phyloP scores from a whole-genome alignment of 2,329 filamentous ascomycete species.

The Fusarium pseudocircinatum region DNA sequence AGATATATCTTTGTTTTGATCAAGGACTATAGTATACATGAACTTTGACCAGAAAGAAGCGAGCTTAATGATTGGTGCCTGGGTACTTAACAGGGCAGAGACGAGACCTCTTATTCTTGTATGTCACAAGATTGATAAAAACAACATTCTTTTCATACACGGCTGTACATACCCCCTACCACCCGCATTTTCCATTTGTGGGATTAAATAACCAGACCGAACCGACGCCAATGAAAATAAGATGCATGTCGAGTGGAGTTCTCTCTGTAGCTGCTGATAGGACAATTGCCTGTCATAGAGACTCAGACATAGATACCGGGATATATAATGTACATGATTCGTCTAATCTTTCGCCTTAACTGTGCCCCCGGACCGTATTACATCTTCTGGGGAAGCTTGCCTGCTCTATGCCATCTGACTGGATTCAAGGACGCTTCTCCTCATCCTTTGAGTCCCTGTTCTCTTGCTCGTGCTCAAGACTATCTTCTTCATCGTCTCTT shows the following conservation, averaged over 20 bases:
- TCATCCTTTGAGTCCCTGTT: slow-evolving; percentile 22
- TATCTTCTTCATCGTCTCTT: slow-evolving; percentile 50
- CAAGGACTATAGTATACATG: not conserved
- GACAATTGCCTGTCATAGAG: slow-evolving; percentile 31
- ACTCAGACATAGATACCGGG: slow-evolving; percentile 40
- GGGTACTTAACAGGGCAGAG: not conserved
- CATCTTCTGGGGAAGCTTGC: slow-evolving; percentile 13
- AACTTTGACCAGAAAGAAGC: not conserved
- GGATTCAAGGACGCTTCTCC: slow-evolving; percentile 34
- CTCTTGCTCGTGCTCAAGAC: slow-evolving; percentile 45
- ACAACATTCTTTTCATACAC: slow-evolving; percentile 29
- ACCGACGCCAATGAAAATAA: slow-evolving; percentile 37
- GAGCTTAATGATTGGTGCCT: not conserved
- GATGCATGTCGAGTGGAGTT: slow-evolving; percentile 42
- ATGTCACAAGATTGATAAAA: not conserved
- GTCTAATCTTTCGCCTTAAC: slow-evolving; percentile 32
- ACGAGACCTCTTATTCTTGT: not conserved
- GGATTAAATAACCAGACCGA: slow-evolving; percentile 29
- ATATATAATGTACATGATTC: slow-evolving; percentile 45
- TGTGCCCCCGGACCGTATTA: slow-evolving; percentile 28
- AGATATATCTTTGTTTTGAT: not conserved
- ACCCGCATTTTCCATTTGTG: slow-evolving; percentile 21
- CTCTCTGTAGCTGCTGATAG: slow-evolving; percentile 31
- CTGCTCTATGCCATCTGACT: not conserved
- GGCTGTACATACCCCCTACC: not conserved